A percentile compares a stretch with the other conserved stretches of the same genome.
phyloP scores from a whole-genome alignment of 331 rosid genomes.

The Saraca asoca region DNA sequence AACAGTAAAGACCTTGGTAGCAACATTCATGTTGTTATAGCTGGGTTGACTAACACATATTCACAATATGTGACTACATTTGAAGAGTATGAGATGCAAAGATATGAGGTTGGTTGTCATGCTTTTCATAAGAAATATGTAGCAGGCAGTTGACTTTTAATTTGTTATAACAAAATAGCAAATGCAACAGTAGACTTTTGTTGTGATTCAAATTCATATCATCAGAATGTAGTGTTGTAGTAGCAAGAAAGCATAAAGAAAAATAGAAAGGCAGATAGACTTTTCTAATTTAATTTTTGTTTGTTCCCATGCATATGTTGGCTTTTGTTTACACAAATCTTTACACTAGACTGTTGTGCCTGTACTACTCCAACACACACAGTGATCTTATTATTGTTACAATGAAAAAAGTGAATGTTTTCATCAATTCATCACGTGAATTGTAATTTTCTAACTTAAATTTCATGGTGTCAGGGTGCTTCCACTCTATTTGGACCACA shows the following conservation, averaged over 20 bases:
- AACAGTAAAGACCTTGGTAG: slow-evolving; percentile 42
- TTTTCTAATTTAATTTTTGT: background rate
- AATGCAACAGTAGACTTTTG: background rate
- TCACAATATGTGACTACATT: slow-evolving; percentile 82
- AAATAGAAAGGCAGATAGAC: background rate
- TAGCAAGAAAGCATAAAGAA: no score
- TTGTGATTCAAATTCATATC: slow-evolving; percentile 8
- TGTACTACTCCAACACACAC: background rate
- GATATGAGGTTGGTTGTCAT: slow-evolving; percentile 79
- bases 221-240: background rate
- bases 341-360: slow-evolving; percentile 12
- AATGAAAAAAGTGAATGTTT: background rate
- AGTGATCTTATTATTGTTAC: background rate
- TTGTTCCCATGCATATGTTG: background rate
- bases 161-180: slow-evolving; percentile 1
- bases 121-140: slow-evolving; percentile 22
- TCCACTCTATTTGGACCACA: slow-evolving; percentile 89
- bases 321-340: background rate
- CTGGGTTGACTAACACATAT: slow-evolving; percentile 82
- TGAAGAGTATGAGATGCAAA: slow-evolving; percentile 80
- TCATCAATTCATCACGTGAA: background rate
- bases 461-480: slow-evolving; percentile 63
- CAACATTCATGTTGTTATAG: slow-evolving; percentile 67
- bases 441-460: slow-evolving; percentile 11
- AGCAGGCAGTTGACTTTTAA: slow-evolving; percentile 2